Conservation (phyloP, 2,329 filamentous ascomycete species). For the Chaetoscypha palmicola region DNA sequence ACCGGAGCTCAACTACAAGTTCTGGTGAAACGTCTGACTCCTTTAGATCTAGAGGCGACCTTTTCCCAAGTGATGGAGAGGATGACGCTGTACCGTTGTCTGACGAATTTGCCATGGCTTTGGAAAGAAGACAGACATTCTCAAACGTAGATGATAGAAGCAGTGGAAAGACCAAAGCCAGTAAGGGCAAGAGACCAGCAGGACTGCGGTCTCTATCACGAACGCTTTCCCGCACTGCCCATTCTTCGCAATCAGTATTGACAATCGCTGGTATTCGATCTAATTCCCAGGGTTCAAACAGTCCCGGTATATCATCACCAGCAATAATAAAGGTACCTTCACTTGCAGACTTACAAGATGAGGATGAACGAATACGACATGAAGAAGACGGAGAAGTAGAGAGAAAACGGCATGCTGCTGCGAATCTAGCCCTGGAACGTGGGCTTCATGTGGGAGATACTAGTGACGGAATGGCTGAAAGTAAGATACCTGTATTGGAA, state of each 20-base stretch:
- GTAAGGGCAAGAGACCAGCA: slow-evolving; percentile 48
- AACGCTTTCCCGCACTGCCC: slow-evolving; percentile 43
- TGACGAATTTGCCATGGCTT: slow-evolving; percentile 81
- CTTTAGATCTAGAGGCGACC: slow-evolving; percentile 76
- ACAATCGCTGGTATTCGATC: slow-evolving; percentile 14
- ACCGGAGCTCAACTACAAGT: slow-evolving; percentile 70
- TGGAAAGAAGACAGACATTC: slow-evolving; percentile 62
- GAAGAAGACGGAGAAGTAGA: slow-evolving; percentile 49
- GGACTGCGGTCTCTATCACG: slow-evolving; percentile 47
- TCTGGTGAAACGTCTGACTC: slow-evolving; percentile 82
- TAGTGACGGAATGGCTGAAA: slow-evolving; percentile 28
- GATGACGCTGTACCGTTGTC: slow-evolving; percentile 90
- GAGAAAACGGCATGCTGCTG: slow-evolving; percentile 46
- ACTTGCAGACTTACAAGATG: slow-evolving; percentile 44
- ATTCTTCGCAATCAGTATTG: slow-evolving; percentile 24
- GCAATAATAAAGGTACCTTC: slow-evolving; percentile 38
- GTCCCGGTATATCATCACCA: slow-evolving; percentile 28
- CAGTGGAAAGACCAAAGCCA: slow-evolving; percentile 56
- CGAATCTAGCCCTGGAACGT: slow-evolving; percentile 42
- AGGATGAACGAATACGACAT: slow-evolving; percentile 40
- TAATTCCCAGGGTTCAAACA: slow-evolving; percentile 28
- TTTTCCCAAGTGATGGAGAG: slow-evolving; percentile 79
- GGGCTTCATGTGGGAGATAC: slow-evolving; percentile 35
- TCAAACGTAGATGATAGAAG: slow-evolving; percentile 59
- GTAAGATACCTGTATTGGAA: slow-evolving; percentile 20